These are phyloP conservation scores for Fraxinus anomala DNA, from an alignment of 257 asterid genomes.

Conservation along the genomic window DNA sequence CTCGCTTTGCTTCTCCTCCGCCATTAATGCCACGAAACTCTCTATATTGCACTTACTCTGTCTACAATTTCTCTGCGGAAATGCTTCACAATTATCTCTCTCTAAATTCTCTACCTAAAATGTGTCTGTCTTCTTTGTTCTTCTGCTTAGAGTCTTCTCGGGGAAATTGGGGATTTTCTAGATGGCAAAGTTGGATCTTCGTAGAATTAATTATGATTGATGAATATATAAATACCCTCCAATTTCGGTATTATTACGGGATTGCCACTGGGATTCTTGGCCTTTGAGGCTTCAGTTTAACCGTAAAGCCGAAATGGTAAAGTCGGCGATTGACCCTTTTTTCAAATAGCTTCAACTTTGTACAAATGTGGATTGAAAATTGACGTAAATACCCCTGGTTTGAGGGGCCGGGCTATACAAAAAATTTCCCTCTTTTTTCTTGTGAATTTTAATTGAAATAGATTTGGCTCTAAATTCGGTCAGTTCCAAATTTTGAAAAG, in stretches of 20 bases:
- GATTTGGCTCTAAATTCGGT: conserved; percentile 1
- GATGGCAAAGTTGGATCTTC: conserved; percentile 58
- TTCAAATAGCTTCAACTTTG: conserved; percentile 25
- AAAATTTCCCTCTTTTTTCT: conserved; percentile 3
- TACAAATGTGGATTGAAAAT: background rate
- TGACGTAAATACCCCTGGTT: conserved; percentile 23
- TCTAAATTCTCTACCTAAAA: background rate
- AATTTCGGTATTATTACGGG: conserved; percentile 23
- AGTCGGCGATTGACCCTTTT: conserved; percentile 47
- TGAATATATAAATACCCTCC: conserved; percentile 28
- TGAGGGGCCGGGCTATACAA: background rate
- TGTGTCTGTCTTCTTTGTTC: conserved; percentile 29
- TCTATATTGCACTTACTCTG: background rate
- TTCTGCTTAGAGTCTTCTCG: conserved; percentile 53
- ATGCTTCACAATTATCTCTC: conserved; percentile 12
- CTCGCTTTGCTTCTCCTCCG: conserved; percentile 62
- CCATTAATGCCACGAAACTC: conserved; percentile 52
- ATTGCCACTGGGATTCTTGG: conserved; percentile 36
- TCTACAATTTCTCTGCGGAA: background rate
- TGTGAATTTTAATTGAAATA: background rate
- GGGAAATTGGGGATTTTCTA: conserved; percentile 39
- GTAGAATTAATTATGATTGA: conserved; percentile 36
- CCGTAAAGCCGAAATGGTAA: conserved; percentile 38
- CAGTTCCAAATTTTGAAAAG: background rate
- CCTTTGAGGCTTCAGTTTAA: conserved; percentile 19